Percentiles rank a stretch among this genome's conserved stretches.
Evolutionary conservation across 305 asterid species (phyloP).

Genomic region (Solanum hybrid): DNA sequence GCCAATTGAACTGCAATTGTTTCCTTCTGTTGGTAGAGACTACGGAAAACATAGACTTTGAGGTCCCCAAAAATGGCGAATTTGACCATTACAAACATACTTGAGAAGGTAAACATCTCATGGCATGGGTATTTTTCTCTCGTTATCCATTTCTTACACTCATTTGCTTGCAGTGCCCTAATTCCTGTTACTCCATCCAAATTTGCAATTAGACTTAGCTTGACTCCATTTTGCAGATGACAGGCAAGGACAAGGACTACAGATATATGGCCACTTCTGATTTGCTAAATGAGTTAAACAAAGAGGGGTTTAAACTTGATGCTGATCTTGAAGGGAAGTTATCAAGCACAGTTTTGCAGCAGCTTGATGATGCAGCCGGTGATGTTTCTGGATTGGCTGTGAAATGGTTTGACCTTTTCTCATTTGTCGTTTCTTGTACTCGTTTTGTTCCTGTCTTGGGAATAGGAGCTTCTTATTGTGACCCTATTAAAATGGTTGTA

Average conservation of each 20-base stretch:
- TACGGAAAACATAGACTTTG: neutral
- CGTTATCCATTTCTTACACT: neutral
- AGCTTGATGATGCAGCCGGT: slow-evolving; percentile 96
- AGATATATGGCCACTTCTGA: slow-evolving; percentile 99
- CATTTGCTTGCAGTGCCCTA: neutral
- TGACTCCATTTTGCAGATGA: slow-evolving; percentile 50
- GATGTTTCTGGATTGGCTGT: slow-evolving; percentile 99
- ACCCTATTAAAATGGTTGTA: neutral
- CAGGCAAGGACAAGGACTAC: slow-evolving; percentile 95
- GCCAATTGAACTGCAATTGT: neutral
- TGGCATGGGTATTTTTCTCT: neutral
- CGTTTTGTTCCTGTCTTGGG: neutral
- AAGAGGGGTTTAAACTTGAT: slow-evolving; percentile 82
- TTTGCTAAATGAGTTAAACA: slow-evolving; percentile 85
- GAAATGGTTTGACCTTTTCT: slow-evolving; percentile 57
- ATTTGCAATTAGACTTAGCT: slow-evolving; percentile 5
- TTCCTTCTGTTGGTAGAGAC: slow-evolving; percentile 15
- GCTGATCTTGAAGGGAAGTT: slow-evolving; percentile 73
- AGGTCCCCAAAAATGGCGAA: slow-evolving; percentile 54
- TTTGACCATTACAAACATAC: slow-evolving; percentile 63
- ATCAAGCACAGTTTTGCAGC: slow-evolving; percentile 75
- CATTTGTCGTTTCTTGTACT: neutral
- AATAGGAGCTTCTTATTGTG: neutral
- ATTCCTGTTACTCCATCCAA: neutral
- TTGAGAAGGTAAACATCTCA: slow-evolving; percentile 59